These are phyloP conservation scores for Ottelia alismoides DNA, from an alignment of 106 monocot species.

Conservation along the genomic window DNA sequence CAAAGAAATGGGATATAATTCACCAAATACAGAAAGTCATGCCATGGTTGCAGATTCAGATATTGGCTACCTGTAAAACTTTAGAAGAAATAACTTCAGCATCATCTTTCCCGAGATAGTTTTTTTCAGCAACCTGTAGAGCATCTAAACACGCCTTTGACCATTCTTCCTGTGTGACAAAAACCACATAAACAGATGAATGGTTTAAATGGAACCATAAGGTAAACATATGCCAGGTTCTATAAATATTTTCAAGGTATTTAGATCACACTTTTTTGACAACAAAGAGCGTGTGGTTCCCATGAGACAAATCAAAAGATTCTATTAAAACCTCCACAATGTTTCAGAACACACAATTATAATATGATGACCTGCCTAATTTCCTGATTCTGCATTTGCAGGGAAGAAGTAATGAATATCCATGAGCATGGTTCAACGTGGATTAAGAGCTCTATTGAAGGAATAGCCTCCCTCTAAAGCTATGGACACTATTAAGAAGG, in stretches of 20 bases:
- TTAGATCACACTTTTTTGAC: not conserved
- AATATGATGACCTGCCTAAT: no score
- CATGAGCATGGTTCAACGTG: no score
- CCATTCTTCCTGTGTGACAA: constrained; percentile 58
- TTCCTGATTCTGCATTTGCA: no score
- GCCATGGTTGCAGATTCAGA: no score
- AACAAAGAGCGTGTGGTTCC: not conserved
- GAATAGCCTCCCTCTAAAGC: no score
- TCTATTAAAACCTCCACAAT: no score
- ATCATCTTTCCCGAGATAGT: constrained; percentile 48
- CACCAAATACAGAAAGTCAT: no score
- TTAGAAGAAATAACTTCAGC: constrained; percentile 54
- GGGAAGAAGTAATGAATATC: no score
- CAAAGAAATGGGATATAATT: constrained; percentile 2
- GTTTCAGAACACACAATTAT: no score
- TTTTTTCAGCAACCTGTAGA: constrained; percentile 34
- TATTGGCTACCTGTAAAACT: constrained; percentile 37
- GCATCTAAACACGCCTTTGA: constrained; percentile 52
- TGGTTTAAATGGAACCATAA: not conserved
- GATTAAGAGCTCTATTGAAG: no score
- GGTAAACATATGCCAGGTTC: no score
- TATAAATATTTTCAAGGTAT: not conserved
- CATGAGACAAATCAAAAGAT: not conserved
- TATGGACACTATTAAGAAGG: no score
- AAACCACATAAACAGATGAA: not conserved